Percentiles rank a stretch among this genome's conserved stretches.
Conservation (phyloP, 2,329 filamentous ascomycete species). For the Sclerotinia glacialis region DNA sequence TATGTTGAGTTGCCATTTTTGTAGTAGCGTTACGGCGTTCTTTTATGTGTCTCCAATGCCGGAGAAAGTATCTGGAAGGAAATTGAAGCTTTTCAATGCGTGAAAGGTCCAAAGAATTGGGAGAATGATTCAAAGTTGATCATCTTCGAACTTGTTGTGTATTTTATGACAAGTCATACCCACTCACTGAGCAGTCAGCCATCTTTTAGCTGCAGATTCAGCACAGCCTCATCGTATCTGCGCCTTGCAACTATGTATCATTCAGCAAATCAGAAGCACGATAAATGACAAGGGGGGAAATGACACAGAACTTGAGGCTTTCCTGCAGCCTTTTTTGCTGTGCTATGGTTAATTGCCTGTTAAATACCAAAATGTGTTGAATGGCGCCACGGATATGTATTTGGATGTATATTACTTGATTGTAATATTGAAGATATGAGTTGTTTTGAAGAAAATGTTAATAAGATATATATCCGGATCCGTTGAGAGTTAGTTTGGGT, state of each 20-base stretch:
- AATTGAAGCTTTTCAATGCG: background rate
- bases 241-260: slow-evolving; percentile 12
- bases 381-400: background rate
- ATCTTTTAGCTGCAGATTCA: slow-evolving; percentile 1
- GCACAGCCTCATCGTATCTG: slow-evolving; percentile 10
- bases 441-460: background rate
- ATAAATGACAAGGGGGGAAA: background rate
- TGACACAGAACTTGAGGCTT: background rate
- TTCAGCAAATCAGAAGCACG: background rate
- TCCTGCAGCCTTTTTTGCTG: background rate
- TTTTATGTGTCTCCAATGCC: background rate
- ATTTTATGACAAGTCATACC: background rate
- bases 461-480: too few relatives aligned
- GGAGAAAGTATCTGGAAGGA: background rate
- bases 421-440: background rate
- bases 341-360: background rate
- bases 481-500: too few relatives aligned
- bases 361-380: background rate
- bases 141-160: background rate
- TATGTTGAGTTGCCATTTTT: slow-evolving; percentile 15
- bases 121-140: background rate
- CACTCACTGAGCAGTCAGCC: background rate
- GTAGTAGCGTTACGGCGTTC: background rate
- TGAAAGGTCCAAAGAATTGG: background rate
- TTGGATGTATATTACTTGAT: background rate